These are phyloP conservation scores for Colletotrichum echinochloae DNA, from an alignment of 2,329 filamentous ascomycete species.

Conservation along the genomic window DNA sequence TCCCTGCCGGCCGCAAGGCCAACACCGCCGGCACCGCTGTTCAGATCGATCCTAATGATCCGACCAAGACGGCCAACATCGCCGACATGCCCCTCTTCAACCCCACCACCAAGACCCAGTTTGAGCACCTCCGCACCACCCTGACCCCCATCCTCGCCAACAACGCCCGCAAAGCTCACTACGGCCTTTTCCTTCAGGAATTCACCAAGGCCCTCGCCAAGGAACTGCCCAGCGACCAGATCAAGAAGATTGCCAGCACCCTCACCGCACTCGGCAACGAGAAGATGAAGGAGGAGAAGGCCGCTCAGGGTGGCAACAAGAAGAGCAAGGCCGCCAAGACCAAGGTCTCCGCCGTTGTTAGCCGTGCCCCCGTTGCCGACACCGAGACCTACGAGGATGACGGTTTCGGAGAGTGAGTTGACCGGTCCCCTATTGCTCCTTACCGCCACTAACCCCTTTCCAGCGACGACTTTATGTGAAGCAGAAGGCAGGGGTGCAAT, in stretches of 20 bases:
- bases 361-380: constrained; percentile 73
- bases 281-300: constrained; percentile 99
- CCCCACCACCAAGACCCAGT: constrained; percentile 87
- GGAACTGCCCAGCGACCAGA: constrained; percentile 90
- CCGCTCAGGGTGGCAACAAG: constrained; percentile 92
- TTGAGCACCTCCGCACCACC: constrained; percentile 80
- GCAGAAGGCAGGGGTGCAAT: constrained; percentile 38
- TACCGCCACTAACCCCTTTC: constrained; percentile 41
- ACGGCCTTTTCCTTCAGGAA: constrained; percentile 89
- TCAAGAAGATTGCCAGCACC: constrained; percentile 92
- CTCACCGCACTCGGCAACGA: constrained; percentile 94
- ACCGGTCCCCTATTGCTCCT: background rate
- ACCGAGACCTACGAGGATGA: constrained; percentile 84
- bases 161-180: constrained; percentile 90
- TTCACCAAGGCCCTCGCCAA: constrained; percentile 89
- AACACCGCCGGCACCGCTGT: constrained; percentile 75
- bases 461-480: constrained; percentile 82
- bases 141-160: constrained; percentile 81
- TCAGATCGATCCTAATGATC: constrained; percentile 77
- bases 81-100: constrained; percentile 86
- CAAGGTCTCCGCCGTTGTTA: constrained; percentile 84
- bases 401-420: constrained; percentile 82
- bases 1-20: constrained; percentile 74
- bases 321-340: constrained; percentile 97
- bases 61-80: constrained; percentile 84